A percentile compares a stretch with the other conserved stretches of the same genome.
These are phyloP conservation scores for Cenchrus americanus DNA, from an alignment of 176 grass and related monocot species.

Conservation along the genomic window DNA sequence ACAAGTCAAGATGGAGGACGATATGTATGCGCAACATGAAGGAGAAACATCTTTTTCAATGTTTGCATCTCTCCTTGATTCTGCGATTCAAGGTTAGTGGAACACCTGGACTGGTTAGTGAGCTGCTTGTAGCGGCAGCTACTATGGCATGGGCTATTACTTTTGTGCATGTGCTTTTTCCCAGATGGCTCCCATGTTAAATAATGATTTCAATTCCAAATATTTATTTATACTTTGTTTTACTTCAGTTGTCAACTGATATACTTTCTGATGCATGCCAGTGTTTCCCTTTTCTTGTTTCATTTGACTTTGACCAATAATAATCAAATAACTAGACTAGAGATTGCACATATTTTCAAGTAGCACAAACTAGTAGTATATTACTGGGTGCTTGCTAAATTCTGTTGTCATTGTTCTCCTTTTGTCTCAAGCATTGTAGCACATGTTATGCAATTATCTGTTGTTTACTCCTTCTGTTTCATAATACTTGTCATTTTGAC, in stretches of 20 bases:
- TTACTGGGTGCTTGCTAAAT: background rate
- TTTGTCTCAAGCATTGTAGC: background rate
- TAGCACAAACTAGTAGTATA: background rate
- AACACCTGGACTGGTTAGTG: background rate
- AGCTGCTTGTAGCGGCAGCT: background rate
- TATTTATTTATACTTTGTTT: background rate
- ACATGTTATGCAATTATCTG: background rate
- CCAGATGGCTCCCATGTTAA: background rate
- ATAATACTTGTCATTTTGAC: no score
- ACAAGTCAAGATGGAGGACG: slow-evolving; percentile 69
- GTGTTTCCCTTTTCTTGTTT: background rate
- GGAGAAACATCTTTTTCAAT: slow-evolving; percentile 65
- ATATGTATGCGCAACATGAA: slow-evolving; percentile 45
- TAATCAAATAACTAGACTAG: background rate
- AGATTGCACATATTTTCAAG: background rate
- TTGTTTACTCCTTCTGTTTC: no score
- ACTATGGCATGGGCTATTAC: background rate
- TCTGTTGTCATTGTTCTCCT: background rate
- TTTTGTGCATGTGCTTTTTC: background rate
- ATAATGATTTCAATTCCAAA: background rate
- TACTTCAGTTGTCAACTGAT: background rate
- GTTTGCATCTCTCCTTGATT: slow-evolving; percentile 93
- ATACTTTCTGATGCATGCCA: background rate
- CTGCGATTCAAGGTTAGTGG: slow-evolving; percentile 83
- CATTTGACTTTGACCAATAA: background rate